These are phyloP conservation scores for Acacia crassicarpa DNA, from an alignment of 306 rosid genomes.

Conservation along the genomic window DNA sequence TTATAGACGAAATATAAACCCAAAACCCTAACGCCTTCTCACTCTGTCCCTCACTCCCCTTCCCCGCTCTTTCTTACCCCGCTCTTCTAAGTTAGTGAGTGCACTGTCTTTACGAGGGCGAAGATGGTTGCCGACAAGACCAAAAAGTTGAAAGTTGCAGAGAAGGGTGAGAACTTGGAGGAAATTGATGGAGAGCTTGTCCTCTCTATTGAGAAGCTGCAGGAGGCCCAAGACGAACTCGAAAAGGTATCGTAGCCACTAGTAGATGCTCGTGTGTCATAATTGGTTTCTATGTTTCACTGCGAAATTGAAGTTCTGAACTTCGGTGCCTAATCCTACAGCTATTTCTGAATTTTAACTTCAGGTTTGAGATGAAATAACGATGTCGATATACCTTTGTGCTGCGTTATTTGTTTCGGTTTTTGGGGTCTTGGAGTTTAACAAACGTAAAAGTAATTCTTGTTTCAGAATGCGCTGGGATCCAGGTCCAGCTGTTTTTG, in stretches of 20 bases:
- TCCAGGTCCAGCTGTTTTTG: neutral
- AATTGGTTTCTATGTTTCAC: neutral
- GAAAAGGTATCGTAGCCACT: slow-evolving; percentile 57
- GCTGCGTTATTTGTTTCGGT: neutral
- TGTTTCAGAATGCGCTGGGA: neutral
- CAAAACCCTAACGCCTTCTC: slow-evolving; percentile 65
- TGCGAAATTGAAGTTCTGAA: neutral
- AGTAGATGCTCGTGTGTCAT: too few relatives aligned
- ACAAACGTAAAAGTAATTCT: neutral
- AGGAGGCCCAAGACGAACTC: slow-evolving; percentile 90
- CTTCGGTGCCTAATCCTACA: neutral
- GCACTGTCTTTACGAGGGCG: neutral
- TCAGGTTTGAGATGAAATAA: neutral
- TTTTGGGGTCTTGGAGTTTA: neutral
- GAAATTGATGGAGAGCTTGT: slow-evolving; percentile 72
- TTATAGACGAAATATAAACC: slow-evolving; percentile 28
- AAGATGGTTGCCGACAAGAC: slow-evolving; percentile 71
- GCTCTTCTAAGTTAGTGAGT: neutral
- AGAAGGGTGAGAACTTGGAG: slow-evolving; percentile 49
- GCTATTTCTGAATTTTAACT: neutral
- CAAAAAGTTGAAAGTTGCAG: slow-evolving; percentile 63
- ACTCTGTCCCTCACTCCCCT: neutral
- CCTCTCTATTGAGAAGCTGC: slow-evolving; percentile 76
- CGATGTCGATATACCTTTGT: neutral
- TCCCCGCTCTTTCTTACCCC: neutral